A percentile compares a stretch with the other conserved stretches of the same genome.
Conservation (phyloP, 352 stramenopile genomes). For the Phytophthora rubi region DNA sequence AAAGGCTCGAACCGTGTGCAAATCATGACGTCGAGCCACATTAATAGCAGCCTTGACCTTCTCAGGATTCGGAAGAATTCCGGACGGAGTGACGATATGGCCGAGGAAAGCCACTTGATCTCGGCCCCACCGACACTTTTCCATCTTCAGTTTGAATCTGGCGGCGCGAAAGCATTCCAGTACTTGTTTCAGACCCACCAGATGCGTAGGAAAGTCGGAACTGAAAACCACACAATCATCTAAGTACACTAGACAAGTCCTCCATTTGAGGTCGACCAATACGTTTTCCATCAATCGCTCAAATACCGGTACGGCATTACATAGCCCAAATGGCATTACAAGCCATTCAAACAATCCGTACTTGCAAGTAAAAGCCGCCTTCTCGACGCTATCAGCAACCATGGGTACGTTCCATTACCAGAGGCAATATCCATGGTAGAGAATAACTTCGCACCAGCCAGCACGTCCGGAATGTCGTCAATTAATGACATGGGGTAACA, state of each 20-base stretch:
- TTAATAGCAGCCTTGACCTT: conserved; percentile 12
- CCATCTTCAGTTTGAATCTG: conserved; percentile 7
- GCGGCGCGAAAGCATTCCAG: background rate
- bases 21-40: background rate
- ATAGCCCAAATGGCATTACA: conserved; percentile 2
- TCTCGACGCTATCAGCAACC: background rate
- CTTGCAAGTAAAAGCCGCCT: conserved; percentile 10
- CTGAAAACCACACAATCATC: conserved; percentile 13
- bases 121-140: background rate
- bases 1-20: background rate
- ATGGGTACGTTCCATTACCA: background rate
- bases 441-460: background rate
- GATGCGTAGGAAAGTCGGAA: conserved; percentile 4
- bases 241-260: conserved; percentile 5
- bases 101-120: conserved; percentile 7
- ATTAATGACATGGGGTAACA: conserved; percentile 16
- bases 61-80: conserved; percentile 1
- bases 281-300: conserved; percentile 14
- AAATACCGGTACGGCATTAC: conserved; percentile 3
- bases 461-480: conserved; percentile 20
- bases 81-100: background rate
- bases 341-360: background rate
- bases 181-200: background rate
- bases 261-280: conserved; percentile 1
- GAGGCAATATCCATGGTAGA: conserved; percentile 6